phyloP scores from a whole-genome alignment of 306 rosid genomes.

The Vigna mungo region DNA sequence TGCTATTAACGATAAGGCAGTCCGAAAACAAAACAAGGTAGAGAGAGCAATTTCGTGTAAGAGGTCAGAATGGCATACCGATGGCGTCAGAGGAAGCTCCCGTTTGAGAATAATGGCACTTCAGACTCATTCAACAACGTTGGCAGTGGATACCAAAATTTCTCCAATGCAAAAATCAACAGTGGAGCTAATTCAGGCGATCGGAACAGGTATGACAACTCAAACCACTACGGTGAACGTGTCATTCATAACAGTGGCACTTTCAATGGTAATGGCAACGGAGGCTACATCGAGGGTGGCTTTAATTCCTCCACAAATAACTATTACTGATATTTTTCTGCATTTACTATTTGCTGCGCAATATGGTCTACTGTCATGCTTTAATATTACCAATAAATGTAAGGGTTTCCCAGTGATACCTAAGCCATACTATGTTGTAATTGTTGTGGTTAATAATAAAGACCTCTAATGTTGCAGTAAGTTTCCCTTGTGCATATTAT shows the following conservation, averaged over 20 bases:
- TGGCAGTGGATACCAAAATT: not conserved
- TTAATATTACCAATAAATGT: not conserved
- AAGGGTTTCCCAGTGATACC: not conserved
- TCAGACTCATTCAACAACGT: not conserved
- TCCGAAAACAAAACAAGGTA: not conserved
- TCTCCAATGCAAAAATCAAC: not conserved
- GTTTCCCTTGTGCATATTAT: no score
- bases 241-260: not conserved
- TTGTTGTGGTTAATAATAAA: not conserved
- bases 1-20: not conserved
- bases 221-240: not conserved
- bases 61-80: not conserved
- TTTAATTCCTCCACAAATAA: conserved; percentile 17
- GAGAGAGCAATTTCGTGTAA: not conserved
- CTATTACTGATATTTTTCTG: not conserved
- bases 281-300: not conserved
- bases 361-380: not conserved
- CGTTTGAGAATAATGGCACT: not conserved
- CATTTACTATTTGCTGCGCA: not conserved
- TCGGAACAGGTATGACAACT: not conserved
- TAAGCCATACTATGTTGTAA: not conserved
- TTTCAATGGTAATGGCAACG: conserved; percentile 35
- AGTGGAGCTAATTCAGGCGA: not conserved
- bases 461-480: not conserved
- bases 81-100: not conserved